phyloP scores from a whole-genome alignment of 2,329 filamentous ascomycete genomes.

The Colletotrichum spaethianum region DNA sequence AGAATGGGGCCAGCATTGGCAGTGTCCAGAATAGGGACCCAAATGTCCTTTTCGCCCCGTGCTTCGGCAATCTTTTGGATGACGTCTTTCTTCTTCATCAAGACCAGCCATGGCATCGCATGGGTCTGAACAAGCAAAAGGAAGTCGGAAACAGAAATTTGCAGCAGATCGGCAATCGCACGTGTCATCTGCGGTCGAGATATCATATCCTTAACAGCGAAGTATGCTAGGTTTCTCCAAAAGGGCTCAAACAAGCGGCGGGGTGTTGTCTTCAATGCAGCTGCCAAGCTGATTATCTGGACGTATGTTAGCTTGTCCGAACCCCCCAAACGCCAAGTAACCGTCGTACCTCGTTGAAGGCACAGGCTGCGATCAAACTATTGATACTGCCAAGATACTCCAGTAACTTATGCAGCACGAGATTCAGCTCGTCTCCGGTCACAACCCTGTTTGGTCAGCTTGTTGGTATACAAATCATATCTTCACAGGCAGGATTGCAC shows the following conservation, averaged over 20 bases:
- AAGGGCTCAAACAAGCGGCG: constrained; percentile 85
- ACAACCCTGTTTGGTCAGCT: constrained; percentile 66
- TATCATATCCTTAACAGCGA: constrained; percentile 85
- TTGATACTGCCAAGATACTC: constrained; percentile 91
- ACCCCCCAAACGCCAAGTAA: constrained; percentile 10
- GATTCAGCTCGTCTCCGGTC: constrained; percentile 86
- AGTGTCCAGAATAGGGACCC: constrained; percentile 67
- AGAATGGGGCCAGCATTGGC: constrained; percentile 71
- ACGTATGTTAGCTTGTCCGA: background rate
- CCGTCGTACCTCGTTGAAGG: constrained; percentile 80
- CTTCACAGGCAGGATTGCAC: constrained; percentile 41
- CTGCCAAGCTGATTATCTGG: constrained; percentile 78
- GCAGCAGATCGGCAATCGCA: constrained; percentile 84
- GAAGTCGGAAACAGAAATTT: constrained; percentile 81
- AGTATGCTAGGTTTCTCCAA: constrained; percentile 88
- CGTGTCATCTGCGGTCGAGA: constrained; percentile 86
- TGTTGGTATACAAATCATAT: constrained; percentile 11
- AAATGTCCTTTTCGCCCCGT: constrained; percentile 77
- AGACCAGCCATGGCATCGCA: constrained; percentile 88
- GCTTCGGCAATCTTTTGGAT: constrained; percentile 86
- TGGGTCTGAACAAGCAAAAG: constrained; percentile 83
- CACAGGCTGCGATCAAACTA: constrained; percentile 82
- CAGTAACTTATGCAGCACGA: constrained; percentile 86
- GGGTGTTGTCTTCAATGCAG: constrained; percentile 72
- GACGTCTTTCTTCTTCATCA: constrained; percentile 82